Evolutionary conservation across 805 yeast species (phyloP).

Genomic region (Kodamaea sagamina): DNA sequence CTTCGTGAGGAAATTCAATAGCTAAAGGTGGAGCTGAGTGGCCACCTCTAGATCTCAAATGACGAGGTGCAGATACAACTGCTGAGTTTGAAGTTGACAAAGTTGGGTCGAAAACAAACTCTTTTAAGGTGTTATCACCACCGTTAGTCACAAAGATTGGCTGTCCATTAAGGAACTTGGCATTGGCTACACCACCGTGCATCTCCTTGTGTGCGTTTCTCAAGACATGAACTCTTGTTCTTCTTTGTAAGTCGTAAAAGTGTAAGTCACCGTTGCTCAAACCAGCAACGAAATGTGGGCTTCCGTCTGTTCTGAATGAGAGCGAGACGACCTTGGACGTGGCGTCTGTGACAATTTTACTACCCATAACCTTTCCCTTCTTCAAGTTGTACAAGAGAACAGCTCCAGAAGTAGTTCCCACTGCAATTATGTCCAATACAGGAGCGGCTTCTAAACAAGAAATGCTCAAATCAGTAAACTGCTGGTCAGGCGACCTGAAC

Average conservation of each 20-base stretch:
- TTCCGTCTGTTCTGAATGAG: constrained; percentile 90
- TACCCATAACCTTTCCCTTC: constrained; percentile 54
- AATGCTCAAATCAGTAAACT: constrained; percentile 48
- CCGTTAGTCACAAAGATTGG: constrained; percentile 88
- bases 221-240: constrained; percentile 73
- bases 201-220: constrained; percentile 70
- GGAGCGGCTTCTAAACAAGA: constrained; percentile 83
- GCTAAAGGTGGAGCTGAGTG: constrained; percentile 87
- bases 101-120: constrained; percentile 91
- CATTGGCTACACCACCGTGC: constrained; percentile 76
- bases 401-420: constrained; percentile 72
- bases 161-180: constrained; percentile 82
- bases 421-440: constrained; percentile 77
- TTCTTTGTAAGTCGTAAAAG: constrained; percentile 78
- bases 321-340: constrained; percentile 54
- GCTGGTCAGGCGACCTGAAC: constrained; percentile 50
- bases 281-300: constrained; percentile 79
- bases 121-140: constrained; percentile 86
- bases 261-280: constrained; percentile 77
- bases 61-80: constrained; percentile 85
- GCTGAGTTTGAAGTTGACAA: constrained; percentile 62
- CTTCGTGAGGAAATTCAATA: constrained; percentile 73
- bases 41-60: constrained; percentile 94
- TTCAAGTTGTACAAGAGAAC: constrained; percentile 67
- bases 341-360: constrained; percentile 49